phyloP scores from a whole-genome alignment of 176 grass and related monocot species.

The Tillandsia leiboldiana region DNA sequence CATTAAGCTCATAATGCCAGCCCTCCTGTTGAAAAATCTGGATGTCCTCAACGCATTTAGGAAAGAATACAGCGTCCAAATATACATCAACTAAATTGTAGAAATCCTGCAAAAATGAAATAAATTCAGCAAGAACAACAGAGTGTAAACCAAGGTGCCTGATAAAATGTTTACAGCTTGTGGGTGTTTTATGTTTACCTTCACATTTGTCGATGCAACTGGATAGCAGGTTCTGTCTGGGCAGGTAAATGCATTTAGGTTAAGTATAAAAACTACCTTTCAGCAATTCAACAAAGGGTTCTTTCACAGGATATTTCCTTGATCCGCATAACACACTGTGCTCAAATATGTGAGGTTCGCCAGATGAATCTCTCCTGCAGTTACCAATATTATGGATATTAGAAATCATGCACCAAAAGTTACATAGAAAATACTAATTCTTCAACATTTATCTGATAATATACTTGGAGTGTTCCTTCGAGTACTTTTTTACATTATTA shows the following conservation, averaged over 20 bases:
- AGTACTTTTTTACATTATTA: too few relatives aligned
- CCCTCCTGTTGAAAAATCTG: slow-evolving; percentile 99
- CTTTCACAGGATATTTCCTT: slow-evolving; percentile 96
- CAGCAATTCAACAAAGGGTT: slow-evolving; percentile 97
- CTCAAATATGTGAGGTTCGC: slow-evolving; percentile 96
- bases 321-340: slow-evolving; percentile 97
- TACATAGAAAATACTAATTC: not conserved
- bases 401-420: slow-evolving; percentile 8
- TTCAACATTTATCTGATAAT: not conserved
- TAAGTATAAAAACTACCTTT: slow-evolving; percentile 96
- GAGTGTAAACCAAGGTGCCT: too few relatives aligned
- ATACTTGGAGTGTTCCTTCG: too few relatives aligned
- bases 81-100: slow-evolving; percentile 99
- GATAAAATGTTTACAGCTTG: slow-evolving; percentile 11
- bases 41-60: slow-evolving; percentile 81
- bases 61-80: slow-evolving; percentile 95
- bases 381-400: too few relatives aligned
- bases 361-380: slow-evolving; percentile 81
- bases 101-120: slow-evolving; percentile 66
- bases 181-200: slow-evolving; percentile 29
- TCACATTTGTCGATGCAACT: slow-evolving; percentile 93
- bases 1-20: slow-evolving; percentile 99
- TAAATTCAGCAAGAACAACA: not conserved
- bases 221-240: slow-evolving; percentile 96
- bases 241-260: slow-evolving; percentile 97